phyloP scores from a whole-genome alignment of 345 rosid species.

The Sisymbrium irio region DNA sequence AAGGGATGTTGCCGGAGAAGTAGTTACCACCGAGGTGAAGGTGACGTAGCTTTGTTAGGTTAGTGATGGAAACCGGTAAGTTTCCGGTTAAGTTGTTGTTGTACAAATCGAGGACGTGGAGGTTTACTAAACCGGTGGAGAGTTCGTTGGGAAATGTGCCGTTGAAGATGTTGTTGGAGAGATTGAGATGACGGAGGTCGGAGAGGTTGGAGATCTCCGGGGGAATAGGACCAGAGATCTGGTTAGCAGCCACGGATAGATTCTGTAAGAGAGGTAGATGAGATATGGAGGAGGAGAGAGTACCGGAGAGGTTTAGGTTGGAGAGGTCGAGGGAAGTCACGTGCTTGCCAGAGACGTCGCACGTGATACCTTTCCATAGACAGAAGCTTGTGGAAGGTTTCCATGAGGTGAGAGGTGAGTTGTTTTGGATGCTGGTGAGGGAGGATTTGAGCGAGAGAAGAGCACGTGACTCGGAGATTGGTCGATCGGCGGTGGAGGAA shows the following conservation, averaged over 20 bases:
- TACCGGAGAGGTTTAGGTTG: conserved; percentile 57
- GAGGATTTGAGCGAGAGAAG: conserved; percentile 70
- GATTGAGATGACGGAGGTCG: conserved; percentile 59
- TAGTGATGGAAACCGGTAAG: conserved; percentile 56
- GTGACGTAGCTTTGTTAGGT: conserved; percentile 54
- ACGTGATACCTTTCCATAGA: conserved; percentile 57
- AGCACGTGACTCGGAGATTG: conserved; percentile 54
- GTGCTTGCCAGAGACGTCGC: conserved; percentile 57
- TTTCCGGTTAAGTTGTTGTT: conserved; percentile 83
- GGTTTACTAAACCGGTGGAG: conserved; percentile 42
- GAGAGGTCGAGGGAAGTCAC: conserved; percentile 62
- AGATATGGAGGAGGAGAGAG: conserved; percentile 55
- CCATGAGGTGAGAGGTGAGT: conserved; percentile 55
- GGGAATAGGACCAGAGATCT: conserved; percentile 63
- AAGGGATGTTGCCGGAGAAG: conserved; percentile 63
- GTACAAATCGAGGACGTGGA: conserved; percentile 74
- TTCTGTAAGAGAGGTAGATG: conserved; percentile 53
- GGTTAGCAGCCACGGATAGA: conserved; percentile 54
- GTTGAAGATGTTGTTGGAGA: conserved; percentile 72
- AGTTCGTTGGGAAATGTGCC: conserved; percentile 59
- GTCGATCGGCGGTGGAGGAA: conserved; percentile 27
- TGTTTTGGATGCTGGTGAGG: conserved; percentile 45
- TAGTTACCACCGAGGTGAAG: conserved; percentile 82
- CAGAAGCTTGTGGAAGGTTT: conserved; percentile 49
- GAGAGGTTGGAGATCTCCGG: conserved; percentile 47